Evolutionary conservation across 805 yeast species (phyloP), one percentile per base, ranked within the genome.

Genomic region (Barnettozyma siamensis): DNA sequence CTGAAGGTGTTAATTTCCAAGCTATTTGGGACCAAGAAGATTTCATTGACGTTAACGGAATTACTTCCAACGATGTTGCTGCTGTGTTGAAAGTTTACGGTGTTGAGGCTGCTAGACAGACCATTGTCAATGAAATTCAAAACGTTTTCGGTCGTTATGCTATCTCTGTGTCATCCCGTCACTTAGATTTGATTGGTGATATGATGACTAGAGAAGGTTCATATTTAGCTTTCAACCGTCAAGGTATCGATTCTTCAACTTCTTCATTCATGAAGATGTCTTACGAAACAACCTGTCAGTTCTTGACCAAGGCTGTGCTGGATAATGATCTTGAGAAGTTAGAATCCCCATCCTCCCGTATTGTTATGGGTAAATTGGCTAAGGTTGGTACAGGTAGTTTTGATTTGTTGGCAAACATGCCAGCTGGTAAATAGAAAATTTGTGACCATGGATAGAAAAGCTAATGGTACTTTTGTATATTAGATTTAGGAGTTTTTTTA

Each of bases 151-250:
- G 88, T 46, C 88, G 94, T 40, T 93, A 93, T 66, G 98, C 98
- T 57, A 93, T 93, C 60, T 70, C 88, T 45, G 99, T 93, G 45
- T 83, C 93, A 42, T 70, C 78, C 40, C 87, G 99, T 64, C 99
- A 93, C 70, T 78, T 93, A 67, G 99, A 93, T 61, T 78, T 93
- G 63, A 83, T 93, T 64, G 99, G 95, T 50, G 99, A 93, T 65
- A 86, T 87, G 88, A 93, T 93, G 99, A 93, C 99, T 5, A 80
- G 99, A 66, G 98, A 93, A 66, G 99, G 99, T 58, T 78, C 94
- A 2, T 93, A 89, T 61, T 69, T 91, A 60, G 96, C 99, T 20
- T 93, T 93, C 73, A 89, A 88, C 66, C 86, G 99, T 73, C 96
- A 88, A 69, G 99, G 99, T 65, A 89, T 94, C 62, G 98, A 93